These are phyloP conservation scores for Gossypium gossypioides DNA, from an alignment of 441 rosid genomes.

Conservation along the genomic window DNA sequence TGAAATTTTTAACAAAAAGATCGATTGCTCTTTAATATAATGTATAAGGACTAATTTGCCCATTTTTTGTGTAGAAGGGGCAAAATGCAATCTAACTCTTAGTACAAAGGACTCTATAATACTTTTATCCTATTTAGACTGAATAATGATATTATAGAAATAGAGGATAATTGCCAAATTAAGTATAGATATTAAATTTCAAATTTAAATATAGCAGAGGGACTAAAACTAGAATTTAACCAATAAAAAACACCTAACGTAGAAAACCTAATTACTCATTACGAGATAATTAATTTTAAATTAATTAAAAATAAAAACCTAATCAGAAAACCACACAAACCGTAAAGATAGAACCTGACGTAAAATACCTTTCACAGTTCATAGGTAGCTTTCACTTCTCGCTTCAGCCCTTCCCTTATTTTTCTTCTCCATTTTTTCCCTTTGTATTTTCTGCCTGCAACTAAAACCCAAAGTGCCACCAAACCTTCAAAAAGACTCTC, in stretches of 20 bases:
- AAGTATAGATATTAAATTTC: no score
- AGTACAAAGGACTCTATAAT: no score
- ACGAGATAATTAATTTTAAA: background rate
- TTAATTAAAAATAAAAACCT: background rate
- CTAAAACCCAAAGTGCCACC: background rate
- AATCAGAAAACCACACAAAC: background rate
- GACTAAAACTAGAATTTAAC: background rate
- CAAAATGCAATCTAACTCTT: no score
- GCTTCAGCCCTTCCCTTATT: background rate
- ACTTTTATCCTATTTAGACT: no score
- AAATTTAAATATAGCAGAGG: no score
- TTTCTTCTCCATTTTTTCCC: background rate
- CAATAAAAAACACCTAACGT: background rate
- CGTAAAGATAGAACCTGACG: background rate
- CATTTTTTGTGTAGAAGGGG: no score
- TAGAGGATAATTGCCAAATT: no score
- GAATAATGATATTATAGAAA: no score
- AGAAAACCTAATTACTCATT: no score
- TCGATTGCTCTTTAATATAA: no score
- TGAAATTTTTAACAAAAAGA: no score
- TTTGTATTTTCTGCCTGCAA: background rate
- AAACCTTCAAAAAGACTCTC: background rate
- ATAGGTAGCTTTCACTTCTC: slow-evolving; percentile 15
- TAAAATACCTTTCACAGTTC: slow-evolving; percentile 7
- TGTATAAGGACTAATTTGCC: no score